Evolutionary conservation across 2,329 filamentous ascomycete genomes (phyloP).

Genomic region (Verticillium longisporum): DNA sequence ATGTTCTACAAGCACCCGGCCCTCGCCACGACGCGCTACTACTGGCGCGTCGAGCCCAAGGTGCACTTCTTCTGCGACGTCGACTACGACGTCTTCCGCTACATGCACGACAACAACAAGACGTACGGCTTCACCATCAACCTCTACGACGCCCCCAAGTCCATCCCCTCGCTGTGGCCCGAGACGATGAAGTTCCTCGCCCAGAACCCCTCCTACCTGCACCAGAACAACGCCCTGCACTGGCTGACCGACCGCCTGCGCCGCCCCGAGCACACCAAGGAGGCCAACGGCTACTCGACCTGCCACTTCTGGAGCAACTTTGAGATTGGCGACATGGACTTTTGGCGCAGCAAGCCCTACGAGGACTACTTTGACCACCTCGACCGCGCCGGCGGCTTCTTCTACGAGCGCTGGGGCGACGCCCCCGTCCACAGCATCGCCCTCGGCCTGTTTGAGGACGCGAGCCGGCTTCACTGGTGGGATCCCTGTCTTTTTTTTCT

Average conservation of each 20-base stretch:
- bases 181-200: constrained; percentile 87
- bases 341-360: constrained; percentile 86
- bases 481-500: constrained; percentile 20
- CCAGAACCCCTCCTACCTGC: constrained; percentile 73
- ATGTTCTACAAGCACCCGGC: constrained; percentile 96
- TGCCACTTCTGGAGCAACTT: constrained; percentile 99
- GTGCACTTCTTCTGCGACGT: constrained; percentile 99
- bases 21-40: constrained; percentile 75
- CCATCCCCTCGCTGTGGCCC: constrained; percentile 87
- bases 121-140: constrained; percentile 99
- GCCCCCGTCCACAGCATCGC: constrained; percentile 95
- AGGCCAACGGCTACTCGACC: constrained; percentile 90
- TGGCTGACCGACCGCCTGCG: constrained; percentile 78
- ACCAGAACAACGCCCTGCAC: constrained; percentile 75
- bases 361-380: constrained; percentile 96
- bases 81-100: constrained; percentile 97
- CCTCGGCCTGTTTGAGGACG: constrained; percentile 85
- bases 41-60: constrained; percentile 98
- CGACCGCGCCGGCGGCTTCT: constrained; percentile 91
- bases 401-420: constrained; percentile 98
- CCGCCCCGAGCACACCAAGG: constrained; percentile 70
- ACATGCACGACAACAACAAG: constrained; percentile 97
- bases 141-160: constrained; percentile 85
- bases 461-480: constrained; percentile 86
- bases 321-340: constrained; percentile 87